Evolutionary conservation across 2,329 filamentous ascomycete species (phyloP).

Genomic region (Amphichorda felina): DNA sequence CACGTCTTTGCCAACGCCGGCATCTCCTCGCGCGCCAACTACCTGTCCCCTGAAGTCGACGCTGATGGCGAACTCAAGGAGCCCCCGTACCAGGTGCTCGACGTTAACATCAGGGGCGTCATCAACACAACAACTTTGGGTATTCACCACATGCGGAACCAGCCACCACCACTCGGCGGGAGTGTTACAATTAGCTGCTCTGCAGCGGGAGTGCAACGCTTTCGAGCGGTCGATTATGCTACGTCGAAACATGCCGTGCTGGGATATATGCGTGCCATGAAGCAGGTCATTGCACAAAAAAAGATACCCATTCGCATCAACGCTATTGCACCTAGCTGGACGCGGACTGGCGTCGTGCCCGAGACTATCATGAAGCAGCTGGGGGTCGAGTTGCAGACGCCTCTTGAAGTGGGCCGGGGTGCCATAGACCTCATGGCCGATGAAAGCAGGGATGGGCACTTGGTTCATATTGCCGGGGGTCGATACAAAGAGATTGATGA

Average conservation of each 20-base stretch:
- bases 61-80: conserved; percentile 34
- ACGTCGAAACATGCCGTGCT: conserved; percentile 43
- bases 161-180: conserved; percentile 23
- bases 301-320: conserved; percentile 40
- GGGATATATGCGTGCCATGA: conserved; percentile 36
- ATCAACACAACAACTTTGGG: conserved; percentile 37
- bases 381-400: conserved; percentile 27
- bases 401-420: conserved; percentile 33
- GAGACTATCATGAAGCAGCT: conserved; percentile 21
- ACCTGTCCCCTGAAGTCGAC: conserved; percentile 33
- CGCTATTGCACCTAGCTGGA: conserved; percentile 43
- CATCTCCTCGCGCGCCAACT: conserved; percentile 31
- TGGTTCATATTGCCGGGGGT: conserved; percentile 36
- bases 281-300: conserved; percentile 20
- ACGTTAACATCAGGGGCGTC: conserved; percentile 36
- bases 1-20: conserved; percentile 63
- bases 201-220: conserved; percentile 33
- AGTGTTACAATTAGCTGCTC: conserved; percentile 43
- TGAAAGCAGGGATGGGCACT: conserved; percentile 31
- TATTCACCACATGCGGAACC: conserved; percentile 35
- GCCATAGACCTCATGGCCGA: conserved; percentile 39
- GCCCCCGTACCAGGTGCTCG: conserved; percentile 27
- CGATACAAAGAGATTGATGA: conserved; percentile 43
- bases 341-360: conserved; percentile 34
- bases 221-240: conserved; percentile 39